phyloP scores from a whole-genome alignment of 805 yeast species.

The Metschnikowia vanudenii region DNA sequence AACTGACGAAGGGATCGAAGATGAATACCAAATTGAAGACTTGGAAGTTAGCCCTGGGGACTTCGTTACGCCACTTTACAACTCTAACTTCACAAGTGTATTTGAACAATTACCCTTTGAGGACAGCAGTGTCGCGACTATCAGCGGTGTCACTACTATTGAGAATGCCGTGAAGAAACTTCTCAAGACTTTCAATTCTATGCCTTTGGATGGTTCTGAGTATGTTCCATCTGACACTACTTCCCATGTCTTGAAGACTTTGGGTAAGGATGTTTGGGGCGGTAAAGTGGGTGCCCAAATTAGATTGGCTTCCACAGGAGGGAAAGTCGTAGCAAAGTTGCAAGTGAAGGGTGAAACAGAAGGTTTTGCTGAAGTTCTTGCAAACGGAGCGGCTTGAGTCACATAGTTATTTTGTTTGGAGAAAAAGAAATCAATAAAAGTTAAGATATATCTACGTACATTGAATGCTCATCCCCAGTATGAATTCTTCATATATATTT shows the following conservation, averaged over 20 bases:
- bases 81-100: constrained; percentile 68
- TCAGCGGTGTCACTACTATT: constrained; percentile 43
- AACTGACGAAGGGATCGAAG: constrained; percentile 81
- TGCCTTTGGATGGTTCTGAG: constrained; percentile 74
- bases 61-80: constrained; percentile 71
- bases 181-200: constrained; percentile 44
- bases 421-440: neutral
- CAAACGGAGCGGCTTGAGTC: constrained; percentile 8
- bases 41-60: constrained; percentile 76
- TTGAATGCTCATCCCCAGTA: neutral
- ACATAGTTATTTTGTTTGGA: neutral
- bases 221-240: constrained; percentile 55
- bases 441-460: neutral
- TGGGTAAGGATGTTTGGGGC: constrained; percentile 70
- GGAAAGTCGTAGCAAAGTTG: constrained; percentile 60
- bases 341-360: constrained; percentile 50
- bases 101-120: constrained; percentile 67
- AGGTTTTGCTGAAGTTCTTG: constrained; percentile 21
- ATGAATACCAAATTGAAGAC: constrained; percentile 88
- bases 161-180: constrained; percentile 51
- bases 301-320: constrained; percentile 51
- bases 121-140: constrained; percentile 68
- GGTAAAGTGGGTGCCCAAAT: constrained; percentile 53
- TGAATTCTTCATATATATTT: too few relatives aligned
- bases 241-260: constrained; percentile 74